Conservation (phyloP, 768 basidiomycete species). For the Postia placenta region DNA sequence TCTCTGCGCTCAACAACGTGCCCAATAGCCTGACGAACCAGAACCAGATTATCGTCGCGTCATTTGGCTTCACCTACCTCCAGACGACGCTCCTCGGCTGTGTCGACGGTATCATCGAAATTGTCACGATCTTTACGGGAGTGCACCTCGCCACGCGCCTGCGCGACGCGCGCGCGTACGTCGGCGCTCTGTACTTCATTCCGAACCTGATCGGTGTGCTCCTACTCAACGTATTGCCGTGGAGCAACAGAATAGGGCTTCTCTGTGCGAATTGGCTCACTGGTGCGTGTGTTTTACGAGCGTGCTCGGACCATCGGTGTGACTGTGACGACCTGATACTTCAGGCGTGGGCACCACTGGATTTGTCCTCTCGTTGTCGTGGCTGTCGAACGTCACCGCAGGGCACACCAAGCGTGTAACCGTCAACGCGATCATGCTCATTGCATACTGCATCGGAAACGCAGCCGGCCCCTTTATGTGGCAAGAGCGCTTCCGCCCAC, state of each 20-base stretch:
- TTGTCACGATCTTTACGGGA: constrained; percentile 64
- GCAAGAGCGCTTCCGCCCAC: constrained; percentile 59
- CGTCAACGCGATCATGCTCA: constrained; percentile 66
- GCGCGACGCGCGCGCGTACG: constrained; percentile 56
- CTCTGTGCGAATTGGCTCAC: constrained; percentile 52
- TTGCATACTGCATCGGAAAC: constrained; percentile 64
- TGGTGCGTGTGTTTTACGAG: constrained; percentile 26
- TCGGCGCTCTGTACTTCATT: constrained; percentile 53
- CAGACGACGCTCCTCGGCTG: constrained; percentile 68
- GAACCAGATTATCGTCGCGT: constrained; percentile 53
- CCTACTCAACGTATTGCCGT: constrained; percentile 59
- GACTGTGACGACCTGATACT: background rate
- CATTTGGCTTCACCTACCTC: constrained; percentile 57
- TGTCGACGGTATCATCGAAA: constrained; percentile 59
- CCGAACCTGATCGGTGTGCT: constrained; percentile 62
- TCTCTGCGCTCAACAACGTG: constrained; percentile 53
- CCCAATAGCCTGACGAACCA: constrained; percentile 68
- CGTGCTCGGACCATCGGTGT: background rate
- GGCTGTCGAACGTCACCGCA: constrained; percentile 60
- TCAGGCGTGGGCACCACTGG: constrained; percentile 47
- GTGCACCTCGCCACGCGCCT: constrained; percentile 51
- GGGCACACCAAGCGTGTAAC: constrained; percentile 73
- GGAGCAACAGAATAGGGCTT: constrained; percentile 58
- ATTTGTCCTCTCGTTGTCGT: constrained; percentile 56
- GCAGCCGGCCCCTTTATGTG: constrained; percentile 76